Evolutionary conservation across 139 green algal genomes (phyloP), one percentile per base, ranked within the genome.

Genomic region (Auxenochlorella pyrenoidosa): DNA sequence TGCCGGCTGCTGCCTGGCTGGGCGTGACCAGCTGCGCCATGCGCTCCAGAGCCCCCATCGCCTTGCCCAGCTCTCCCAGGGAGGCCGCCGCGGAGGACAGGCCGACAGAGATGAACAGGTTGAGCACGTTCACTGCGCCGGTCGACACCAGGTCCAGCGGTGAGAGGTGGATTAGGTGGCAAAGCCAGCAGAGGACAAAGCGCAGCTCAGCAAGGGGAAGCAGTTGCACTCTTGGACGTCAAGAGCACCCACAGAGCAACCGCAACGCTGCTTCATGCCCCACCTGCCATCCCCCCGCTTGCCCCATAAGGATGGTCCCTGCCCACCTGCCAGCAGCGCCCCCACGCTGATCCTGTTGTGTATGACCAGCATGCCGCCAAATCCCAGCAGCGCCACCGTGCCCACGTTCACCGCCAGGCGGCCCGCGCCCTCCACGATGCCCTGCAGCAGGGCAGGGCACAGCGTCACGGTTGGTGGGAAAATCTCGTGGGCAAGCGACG

Each of bases 61-160:
- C 84, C 59, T 90, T 91, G 59, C 88, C 88, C 43, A 91, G 65
- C 70, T 91, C 88, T 21, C 84, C 84, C 21, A 91, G 60, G 24
- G 68, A 86, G 21, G 83, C 88, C 43, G 88, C 84, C 38, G 89
- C 58, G 5, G 65, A 44, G 32, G 60, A 78, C 28, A 91, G 71
- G 41, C 88, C 88, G 21, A 91, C 44, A 26, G 59, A 83, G 21
- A 91, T 65, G 63, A 91, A 91, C 36, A 91, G 58, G 72, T 91
- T 91, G 40, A 75, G 89, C 19, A 90, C 82, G 38, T 85, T 87
- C 28, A 85, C 80, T 82, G 76, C 75, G 63, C 5, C 30, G 54
- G 47, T 34, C 2, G 19, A 32, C 4, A 34, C n/a, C 5, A n/a
- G 68, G 54, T 47, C 30, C 28, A 40, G n/a, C 41, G 24, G 43